Percentiles rank a stretch among this genome's conserved stretches.
These are phyloP conservation scores for Candida orba DNA, from an alignment of 805 yeast genomes.

Conservation along the genomic window DNA sequence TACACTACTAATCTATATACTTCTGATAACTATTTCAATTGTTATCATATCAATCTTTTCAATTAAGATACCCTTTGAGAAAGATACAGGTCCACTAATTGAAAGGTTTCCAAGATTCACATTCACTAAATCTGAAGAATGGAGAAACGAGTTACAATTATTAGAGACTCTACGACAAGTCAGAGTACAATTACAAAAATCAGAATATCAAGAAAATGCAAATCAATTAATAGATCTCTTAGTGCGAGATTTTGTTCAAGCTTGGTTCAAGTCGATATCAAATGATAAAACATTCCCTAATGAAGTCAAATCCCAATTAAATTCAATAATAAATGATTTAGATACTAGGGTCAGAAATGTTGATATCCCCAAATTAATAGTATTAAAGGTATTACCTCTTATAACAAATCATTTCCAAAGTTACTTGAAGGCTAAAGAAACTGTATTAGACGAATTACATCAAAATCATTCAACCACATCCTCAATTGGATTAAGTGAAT, in stretches of 20 bases:
- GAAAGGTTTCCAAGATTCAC: slow-evolving; percentile 17
- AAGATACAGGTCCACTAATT: slow-evolving; percentile 2
- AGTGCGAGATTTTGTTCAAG: slow-evolving; percentile 42
- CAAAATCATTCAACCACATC: slow-evolving; percentile 27
- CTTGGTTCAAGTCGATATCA: slow-evolving; percentile 51
- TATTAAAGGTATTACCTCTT: slow-evolving; percentile 54
- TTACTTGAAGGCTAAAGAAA: slow-evolving; percentile 37
- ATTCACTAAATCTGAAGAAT: slow-evolving; percentile 24
- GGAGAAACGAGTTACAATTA: slow-evolving; percentile 23
- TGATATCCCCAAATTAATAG: slow-evolving; percentile 52
- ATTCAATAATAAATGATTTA: slow-evolving; percentile 34
- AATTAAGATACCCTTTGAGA: slow-evolving; percentile 2
- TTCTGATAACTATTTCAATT: background rate
- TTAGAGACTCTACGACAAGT: slow-evolving; percentile 11
- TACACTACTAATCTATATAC: background rate
- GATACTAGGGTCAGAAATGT: slow-evolving; percentile 33
- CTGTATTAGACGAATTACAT: slow-evolving; percentile 20
- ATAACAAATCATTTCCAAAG: slow-evolving; percentile 55
- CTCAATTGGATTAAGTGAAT: slow-evolving; percentile 20
- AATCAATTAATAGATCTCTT: slow-evolving; percentile 39
- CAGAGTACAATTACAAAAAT: background rate
- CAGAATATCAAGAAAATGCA: slow-evolving; percentile 32
- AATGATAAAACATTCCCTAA: slow-evolving; percentile 30
- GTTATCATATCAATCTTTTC: no score
- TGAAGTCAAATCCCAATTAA: slow-evolving; percentile 36